phyloP scores from a whole-genome alignment of 495 filamentous ascomycete species.

The Penicillium odoratum region DNA sequence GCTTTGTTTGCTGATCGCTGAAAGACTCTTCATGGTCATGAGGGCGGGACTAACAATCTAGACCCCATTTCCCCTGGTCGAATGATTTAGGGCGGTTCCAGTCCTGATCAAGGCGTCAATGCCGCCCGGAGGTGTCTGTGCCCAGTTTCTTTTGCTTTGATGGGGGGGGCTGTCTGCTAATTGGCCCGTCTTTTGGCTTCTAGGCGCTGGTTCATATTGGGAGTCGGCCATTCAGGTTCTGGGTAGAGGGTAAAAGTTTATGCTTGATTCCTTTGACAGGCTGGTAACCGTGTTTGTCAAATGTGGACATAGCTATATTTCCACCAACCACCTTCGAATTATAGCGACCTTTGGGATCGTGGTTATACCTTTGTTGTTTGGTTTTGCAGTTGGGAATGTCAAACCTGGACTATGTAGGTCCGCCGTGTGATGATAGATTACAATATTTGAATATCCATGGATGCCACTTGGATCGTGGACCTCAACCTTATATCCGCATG shows the following conservation, averaged over 20 bases:
- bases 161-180: background rate
- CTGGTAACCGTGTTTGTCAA: background rate
- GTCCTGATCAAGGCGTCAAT: background rate
- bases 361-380: background rate
- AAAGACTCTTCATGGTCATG: constrained; percentile 18
- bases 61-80: constrained; percentile 7
- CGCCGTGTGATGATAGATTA: background rate
- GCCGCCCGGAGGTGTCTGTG: background rate
- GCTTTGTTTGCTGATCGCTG: constrained; percentile 23
- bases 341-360: background rate
- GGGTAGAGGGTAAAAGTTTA: background rate
- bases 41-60: constrained; percentile 4
- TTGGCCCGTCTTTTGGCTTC: background rate
- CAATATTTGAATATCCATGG: too few species aligned
- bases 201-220: background rate
- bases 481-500: too few species aligned
- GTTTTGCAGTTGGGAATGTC: background rate
- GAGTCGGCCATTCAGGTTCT: background rate
- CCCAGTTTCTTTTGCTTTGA: background rate
- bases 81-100: background rate
- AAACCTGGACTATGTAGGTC: background rate
- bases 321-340: constrained; percentile 5
- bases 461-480: too few species aligned
- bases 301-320: background rate
- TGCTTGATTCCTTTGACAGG: constrained; percentile 9